Evolutionary conservation across 345 rosid genomes (phyloP).

Genomic region (Lepidium didymum): DNA sequence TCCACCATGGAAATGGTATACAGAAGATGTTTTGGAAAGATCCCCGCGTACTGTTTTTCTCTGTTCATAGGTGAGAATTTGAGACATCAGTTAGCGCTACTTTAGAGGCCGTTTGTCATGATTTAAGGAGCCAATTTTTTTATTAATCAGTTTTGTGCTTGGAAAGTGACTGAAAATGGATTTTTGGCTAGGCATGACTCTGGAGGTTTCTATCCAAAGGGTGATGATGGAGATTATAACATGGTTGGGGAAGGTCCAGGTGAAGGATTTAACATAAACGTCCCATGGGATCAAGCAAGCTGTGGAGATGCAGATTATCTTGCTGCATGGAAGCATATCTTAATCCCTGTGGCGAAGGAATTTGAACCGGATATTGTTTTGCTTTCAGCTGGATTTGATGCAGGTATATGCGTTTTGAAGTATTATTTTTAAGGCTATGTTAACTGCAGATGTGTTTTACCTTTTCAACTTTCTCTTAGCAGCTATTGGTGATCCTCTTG

Average conservation of each 20-base stretch:
- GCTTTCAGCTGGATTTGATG: conserved; percentile 91
- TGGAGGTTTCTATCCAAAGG: conserved; percentile 76
- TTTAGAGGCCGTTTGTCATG: background rate
- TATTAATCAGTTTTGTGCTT: background rate
- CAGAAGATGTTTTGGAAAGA: conserved; percentile 89
- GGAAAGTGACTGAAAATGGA: conserved; percentile 1
- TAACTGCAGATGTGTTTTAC: background rate
- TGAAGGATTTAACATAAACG: conserved; percentile 86
- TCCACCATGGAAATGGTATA: conserved; percentile 95
- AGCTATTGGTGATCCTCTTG: conserved; percentile 87
- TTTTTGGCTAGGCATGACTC: conserved; percentile 56
- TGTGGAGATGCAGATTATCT: conserved; percentile 93
- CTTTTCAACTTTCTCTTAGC: conserved; percentile 21
- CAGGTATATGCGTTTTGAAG: conserved; percentile 42
- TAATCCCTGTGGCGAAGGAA: conserved; percentile 75
- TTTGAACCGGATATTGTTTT: conserved; percentile 73
- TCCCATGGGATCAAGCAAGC: conserved; percentile 82
- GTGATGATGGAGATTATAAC: conserved; percentile 67
- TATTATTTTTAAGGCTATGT: background rate
- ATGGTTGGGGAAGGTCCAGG: conserved; percentile 92
- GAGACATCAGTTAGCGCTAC: background rate
- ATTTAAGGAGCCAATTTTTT: background rate
- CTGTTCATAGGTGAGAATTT: conserved; percentile 76
- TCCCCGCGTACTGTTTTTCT: conserved; percentile 86
- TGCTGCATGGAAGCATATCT: conserved; percentile 86